Evolutionary conservation across 768 basidiomycete genomes (phyloP), one percentile per base, ranked within the genome.

Genomic region (Mycena maculata): DNA sequence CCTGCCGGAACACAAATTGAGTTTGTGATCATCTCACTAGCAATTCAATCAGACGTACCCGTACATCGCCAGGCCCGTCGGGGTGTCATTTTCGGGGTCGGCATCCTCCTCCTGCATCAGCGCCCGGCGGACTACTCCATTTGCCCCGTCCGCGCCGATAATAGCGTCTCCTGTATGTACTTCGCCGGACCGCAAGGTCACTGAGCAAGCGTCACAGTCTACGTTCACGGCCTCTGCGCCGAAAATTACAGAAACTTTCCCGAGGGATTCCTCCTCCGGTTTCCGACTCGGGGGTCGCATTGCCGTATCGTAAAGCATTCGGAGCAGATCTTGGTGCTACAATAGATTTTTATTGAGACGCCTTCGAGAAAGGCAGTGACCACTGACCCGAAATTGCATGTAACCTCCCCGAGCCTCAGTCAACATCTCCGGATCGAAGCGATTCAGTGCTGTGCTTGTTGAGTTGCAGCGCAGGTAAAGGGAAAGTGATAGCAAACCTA

Each of bases 361-460:
- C n/a, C 18, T 11, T 18, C 20, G 2, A 15, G 10, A 44, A 30
- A 20, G 3, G 16, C 1, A 22, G 10, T 4, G 16, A 5, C 12
- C 38, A 36, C 63, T 2, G 18, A 65, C 63, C 2, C 36, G 39
- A 41, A 58, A 50, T n/a, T 28, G 45, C 63, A 50, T 33, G 30
- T 65, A 65, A 3, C 56, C 53, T 28, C 63, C 63, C 7, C 48
- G 55, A 4, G 63, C 63, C 45, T 65, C 63, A 10, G 28, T 22
- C 12, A 57, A 22, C 63, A 65, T 3, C 36, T 65, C 62, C 28
- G 36, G 23, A 16, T 61, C 27, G 45, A 38, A 61, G 8, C 39
- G 39, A 30, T 56, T 42, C 53, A 38, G 22, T 11, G 15, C 53
- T 55, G 13, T 41, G 6, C 25, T 15, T 23, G 7, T 52, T 45